These are phyloP conservation scores for Actinomucor elegans DNA, from an alignment of 371 early-diverging fungal species.

Conservation along the genomic window DNA sequence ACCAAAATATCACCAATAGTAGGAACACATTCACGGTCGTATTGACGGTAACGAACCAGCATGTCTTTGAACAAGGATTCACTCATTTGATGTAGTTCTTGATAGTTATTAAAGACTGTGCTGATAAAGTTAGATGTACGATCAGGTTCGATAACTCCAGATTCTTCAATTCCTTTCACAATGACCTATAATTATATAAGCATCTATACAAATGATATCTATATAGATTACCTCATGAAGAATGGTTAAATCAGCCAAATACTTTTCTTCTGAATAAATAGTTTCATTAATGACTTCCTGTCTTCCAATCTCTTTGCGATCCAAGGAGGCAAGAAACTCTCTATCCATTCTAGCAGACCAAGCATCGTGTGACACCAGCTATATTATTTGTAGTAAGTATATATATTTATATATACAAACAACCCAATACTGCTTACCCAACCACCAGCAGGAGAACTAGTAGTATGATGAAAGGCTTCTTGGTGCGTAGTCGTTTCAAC, in stretches of 20 bases:
- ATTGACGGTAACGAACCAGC: slow-evolving; percentile 64
- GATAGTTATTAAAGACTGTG: slow-evolving; percentile 82
- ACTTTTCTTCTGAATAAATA: slow-evolving; percentile 86
- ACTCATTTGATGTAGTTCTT: slow-evolving; percentile 74
- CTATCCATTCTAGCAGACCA: slow-evolving; percentile 72
- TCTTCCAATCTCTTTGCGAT: slow-evolving; percentile 74
- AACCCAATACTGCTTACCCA: slow-evolving; percentile 16
- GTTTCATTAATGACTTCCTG: slow-evolving; percentile 92
- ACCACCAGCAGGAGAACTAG: slow-evolving; percentile 18
- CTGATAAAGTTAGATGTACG: slow-evolving; percentile 67
- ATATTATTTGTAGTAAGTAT: neutral
- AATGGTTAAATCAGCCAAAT: slow-evolving; percentile 66
- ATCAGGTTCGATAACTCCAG: slow-evolving; percentile 49
- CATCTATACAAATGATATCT: neutral
- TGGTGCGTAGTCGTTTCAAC: slow-evolving; percentile 7
- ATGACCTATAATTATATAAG: slow-evolving; percentile 21
- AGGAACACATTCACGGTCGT: slow-evolving; percentile 63
- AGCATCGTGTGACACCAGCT: slow-evolving; percentile 36
- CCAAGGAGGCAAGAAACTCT: slow-evolving; percentile 67
- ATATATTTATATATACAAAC: too few relatives aligned
- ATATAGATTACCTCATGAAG: slow-evolving; percentile 18
- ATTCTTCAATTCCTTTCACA: slow-evolving; percentile 26
- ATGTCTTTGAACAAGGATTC: slow-evolving; percentile 70
- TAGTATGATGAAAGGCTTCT: neutral
- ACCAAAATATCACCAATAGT: slow-evolving; percentile 87